These are phyloP conservation scores for Lavandula angustifolia DNA, from an alignment of 257 asterid species.

Conservation along the genomic window DNA sequence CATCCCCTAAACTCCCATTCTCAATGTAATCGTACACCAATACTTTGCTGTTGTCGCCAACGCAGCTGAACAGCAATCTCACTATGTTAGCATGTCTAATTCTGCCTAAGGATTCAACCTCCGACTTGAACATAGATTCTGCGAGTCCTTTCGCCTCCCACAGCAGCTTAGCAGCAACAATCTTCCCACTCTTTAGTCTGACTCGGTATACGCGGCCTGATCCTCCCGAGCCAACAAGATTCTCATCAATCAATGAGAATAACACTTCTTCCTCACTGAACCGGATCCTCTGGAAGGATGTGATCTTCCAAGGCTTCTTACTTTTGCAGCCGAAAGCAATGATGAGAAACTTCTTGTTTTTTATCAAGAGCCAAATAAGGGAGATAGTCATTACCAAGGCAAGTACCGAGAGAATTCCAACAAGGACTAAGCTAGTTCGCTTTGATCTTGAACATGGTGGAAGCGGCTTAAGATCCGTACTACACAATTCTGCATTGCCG, in stretches of 20 bases:
- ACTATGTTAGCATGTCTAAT: conserved; percentile 31
- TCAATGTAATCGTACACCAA: conserved; percentile 32
- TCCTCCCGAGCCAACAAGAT: conserved; percentile 28
- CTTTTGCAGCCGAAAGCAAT: neutral
- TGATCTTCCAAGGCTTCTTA: conserved; percentile 29
- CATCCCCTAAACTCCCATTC: conserved; percentile 34
- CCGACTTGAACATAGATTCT: conserved; percentile 29
- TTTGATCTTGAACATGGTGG: conserved; percentile 27
- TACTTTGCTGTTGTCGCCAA: conserved; percentile 25
- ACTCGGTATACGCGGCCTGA: conserved; percentile 33
- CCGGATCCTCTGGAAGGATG: conserved; percentile 22
- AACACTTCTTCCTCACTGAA: conserved; percentile 30
- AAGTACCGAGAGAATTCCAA: conserved; percentile 27
- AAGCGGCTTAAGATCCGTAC: conserved; percentile 19
- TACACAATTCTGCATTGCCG: conserved; percentile 34
- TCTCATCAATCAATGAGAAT: conserved; percentile 31
- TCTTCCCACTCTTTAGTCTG: conserved; percentile 27
- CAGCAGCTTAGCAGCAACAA: conserved; percentile 34
- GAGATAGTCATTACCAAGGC: conserved; percentile 22
- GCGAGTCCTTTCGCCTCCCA: conserved; percentile 30
- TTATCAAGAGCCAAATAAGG: conserved; percentile 28
- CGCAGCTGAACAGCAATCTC: conserved; percentile 27
- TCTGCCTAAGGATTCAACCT: conserved; percentile 31
- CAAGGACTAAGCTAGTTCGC: conserved; percentile 19
- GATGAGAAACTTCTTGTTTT: conserved; percentile 24